Base-by-base conservation (phyloP, 257 asterid genomes). In the Fraxinus americana region DNA sequence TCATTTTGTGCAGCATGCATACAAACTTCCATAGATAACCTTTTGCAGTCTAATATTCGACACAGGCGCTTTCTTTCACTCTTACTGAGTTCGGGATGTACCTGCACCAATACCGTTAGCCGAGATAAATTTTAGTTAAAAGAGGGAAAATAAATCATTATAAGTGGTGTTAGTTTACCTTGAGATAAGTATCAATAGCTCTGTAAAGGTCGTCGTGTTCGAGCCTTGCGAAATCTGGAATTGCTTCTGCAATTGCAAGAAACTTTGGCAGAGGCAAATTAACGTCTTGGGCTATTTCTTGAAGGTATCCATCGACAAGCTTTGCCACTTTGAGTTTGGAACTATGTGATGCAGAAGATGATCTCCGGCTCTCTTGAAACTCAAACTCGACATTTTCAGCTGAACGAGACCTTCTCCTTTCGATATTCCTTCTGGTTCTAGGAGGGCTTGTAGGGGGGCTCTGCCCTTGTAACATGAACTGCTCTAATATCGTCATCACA, bases 1-100 rank as follows among this genome's bases (percentile, higher is more conserved):
- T 94, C 98, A 75, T 94, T 94, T 65, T 91, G 97, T 25, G 98
- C 98, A 35, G 98, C 98, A 50, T 92, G 97, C 92, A 90, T 89
- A 73, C 98, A 94, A 0, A 91, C 88, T 48, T 94, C 94, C 81
- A 90, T 84, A 0, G 98, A 92, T 29, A 94, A 67, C 41, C 89
- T 94, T 67, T 87, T 92, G 91, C 98, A 92, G 85, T 92, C 96
- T 27, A 94, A 52, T 21, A 80, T 82, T 23, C 93, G 82, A 71
- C 98, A 94, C 0, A 94, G 71, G 1, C 96, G 87, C 82, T 92
- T 94, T 71, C 96, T 82, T 78, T 94, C 98, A 1, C 88, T 89
- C 88, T 94, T 94, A 82, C 70, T 89, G 14, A 94, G 90, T 74
- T 87, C 91, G 1, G 92, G 91, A 81, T 91, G 97, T 54, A 83